Base-by-base conservation (phyloP, 257 asterid species). In the Solanum tarapatanum region DNA sequence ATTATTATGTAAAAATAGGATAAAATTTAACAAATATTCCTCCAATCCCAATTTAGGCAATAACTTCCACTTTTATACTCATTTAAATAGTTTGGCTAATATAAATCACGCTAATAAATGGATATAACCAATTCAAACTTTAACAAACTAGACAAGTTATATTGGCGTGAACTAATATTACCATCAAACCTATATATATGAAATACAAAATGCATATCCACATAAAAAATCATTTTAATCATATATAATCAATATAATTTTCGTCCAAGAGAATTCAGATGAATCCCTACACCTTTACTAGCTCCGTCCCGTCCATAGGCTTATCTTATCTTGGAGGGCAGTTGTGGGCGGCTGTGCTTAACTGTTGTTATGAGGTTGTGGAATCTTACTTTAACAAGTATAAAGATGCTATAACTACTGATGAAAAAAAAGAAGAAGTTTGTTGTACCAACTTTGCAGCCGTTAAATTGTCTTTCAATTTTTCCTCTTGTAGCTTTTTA, bases 211-310 rank as follows among this genome's bases (percentile, higher is more conserved):
- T 48, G 8, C 8, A 16, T 48, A 48, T 48, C 0, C 3, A 48
- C 13, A 4, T 23, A 3, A 58, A 21, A 62, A 4, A n/a, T 4
- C 0, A 62, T 62, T n/a, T 62, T 4, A 8, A 21, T 10, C 6
- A 60, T 60, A 21, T 23, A 60, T 21, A 60, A 58, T 21, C 6
- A 60, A 23, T n/a, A 62, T 23, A 0, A 62, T 62, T 23, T 23
- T 0, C 3, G 5, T 62, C 0, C 0, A 62, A 62, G 6, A 0
- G 0, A 1, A 62, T 62, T 62, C 16, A n/a, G 2, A 62, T 62
- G 1, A 4, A n/a, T 0, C 0, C 6, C 3, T 60, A 0, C 0
- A 8, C 6, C 9, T 0, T 21, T 23, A 21, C 6, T 23, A 21
- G 28, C 1, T 60, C 1, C 7, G 30, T 11, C 7, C 3, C 2